Conservation (phyloP, 192 early-diverging fungal species). For the Entomortierella lignicola region DNA sequence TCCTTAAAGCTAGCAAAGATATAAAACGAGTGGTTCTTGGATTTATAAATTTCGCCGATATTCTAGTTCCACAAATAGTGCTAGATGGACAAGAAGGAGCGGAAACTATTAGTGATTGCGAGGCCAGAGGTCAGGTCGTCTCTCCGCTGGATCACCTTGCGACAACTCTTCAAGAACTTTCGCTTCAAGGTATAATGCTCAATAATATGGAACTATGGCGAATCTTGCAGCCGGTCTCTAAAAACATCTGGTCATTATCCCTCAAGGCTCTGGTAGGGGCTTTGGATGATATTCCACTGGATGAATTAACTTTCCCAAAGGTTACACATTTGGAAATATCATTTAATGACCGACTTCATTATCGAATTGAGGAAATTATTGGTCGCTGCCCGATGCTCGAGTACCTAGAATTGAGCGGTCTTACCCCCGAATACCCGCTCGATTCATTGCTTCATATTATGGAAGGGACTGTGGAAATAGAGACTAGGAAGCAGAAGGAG, state of each 20-base stretch:
- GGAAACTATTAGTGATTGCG: not conserved
- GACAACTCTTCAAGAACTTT: not conserved
- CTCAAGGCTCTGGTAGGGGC: not conserved
- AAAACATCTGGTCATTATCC: not conserved
- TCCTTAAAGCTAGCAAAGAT: not conserved
- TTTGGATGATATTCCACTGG: not conserved
- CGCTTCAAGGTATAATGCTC: not conserved
- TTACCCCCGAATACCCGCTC: not conserved
- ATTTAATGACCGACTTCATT: too few relatives aligned
- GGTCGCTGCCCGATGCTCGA: not conserved
- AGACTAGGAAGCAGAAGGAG: conserved; percentile 1
- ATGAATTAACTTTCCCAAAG: not conserved
- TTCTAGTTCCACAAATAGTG: not conserved
- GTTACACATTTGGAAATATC: not conserved
- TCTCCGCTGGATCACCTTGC: not conserved
- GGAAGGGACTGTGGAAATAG: not conserved
- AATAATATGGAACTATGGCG: not conserved
- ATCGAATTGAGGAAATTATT: not conserved
- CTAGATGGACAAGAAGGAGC: not conserved
- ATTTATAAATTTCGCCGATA: not conserved
- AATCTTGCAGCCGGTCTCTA: not conserved
- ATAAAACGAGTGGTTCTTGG: not conserved
- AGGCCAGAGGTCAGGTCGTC: not conserved
- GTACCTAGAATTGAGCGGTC: not conserved
- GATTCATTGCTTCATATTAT: not conserved